Conservation (phyloP, 106 monocot species). For the Acorus calamus region DNA sequence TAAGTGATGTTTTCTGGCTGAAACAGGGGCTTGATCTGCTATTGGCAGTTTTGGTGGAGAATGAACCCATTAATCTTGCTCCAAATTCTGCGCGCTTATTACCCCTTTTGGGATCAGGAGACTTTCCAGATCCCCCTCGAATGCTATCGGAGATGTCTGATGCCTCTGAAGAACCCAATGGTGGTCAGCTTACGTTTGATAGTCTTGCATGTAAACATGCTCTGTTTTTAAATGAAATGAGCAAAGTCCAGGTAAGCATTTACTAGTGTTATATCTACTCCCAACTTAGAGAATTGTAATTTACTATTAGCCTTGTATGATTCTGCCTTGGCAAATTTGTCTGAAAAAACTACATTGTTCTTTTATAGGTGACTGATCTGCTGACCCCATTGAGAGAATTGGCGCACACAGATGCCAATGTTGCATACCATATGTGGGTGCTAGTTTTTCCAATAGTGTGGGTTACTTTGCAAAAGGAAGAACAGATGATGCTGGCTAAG, state of each 20-base stretch:
- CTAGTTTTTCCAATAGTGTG: conserved; percentile 97
- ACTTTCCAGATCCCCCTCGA: conserved; percentile 30
- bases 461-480: conserved; percentile 95
- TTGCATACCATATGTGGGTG: conserved; percentile 98
- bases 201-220: conserved; percentile 50
- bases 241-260: conserved; percentile 65
- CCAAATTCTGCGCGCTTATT: conserved; percentile 86
- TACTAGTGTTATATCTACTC: too few species aligned
- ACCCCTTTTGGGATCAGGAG: conserved; percentile 57
- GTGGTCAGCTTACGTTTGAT: conserved; percentile 60
- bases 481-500: conserved; percentile 81
- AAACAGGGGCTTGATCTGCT: conserved; percentile 96
- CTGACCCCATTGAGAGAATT: conserved; percentile 77
- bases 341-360: neutral
- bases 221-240: conserved; percentile 82
- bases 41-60: conserved; percentile 81
- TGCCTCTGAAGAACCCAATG: conserved; percentile 35
- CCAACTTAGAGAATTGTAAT: too few species aligned
- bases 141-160: conserved; percentile 41
- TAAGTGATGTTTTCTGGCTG: conserved; percentile 96
- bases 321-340: neutral
- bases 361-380: conserved; percentile 69
- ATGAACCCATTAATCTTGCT: conserved; percentile 81
- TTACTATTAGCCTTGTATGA: too few species aligned
- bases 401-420: conserved; percentile 81